phyloP scores from a whole-genome alignment of 495 filamentous ascomycete species.

The Penicillium crystallinum region DNA sequence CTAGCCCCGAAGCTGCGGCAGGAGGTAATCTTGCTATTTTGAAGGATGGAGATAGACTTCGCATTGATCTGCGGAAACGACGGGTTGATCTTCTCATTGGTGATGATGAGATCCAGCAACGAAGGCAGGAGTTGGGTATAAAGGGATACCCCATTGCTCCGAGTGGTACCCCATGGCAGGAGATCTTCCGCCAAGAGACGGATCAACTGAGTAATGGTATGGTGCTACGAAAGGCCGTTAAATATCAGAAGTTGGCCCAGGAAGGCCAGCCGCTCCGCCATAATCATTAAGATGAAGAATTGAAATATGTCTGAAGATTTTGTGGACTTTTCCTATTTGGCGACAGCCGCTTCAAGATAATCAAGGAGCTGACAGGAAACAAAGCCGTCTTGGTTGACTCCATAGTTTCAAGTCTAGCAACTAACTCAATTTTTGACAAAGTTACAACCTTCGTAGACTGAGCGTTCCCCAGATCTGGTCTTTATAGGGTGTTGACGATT shows the following conservation, averaged over 20 bases:
- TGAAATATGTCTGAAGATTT: too few species aligned
- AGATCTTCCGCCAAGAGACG: slow-evolving; percentile 47
- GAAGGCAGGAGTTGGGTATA: slow-evolving; percentile 48
- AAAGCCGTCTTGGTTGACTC: too few species aligned
- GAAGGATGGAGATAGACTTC: slow-evolving; percentile 49
- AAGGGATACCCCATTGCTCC: slow-evolving; percentile 23
- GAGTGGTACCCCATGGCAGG: slow-evolving; percentile 44
- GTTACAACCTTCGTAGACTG: too few species aligned
- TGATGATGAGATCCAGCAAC: slow-evolving; percentile 57
- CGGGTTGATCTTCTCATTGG: slow-evolving; percentile 49
- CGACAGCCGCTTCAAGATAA: too few species aligned
- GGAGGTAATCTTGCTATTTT: slow-evolving; percentile 54
- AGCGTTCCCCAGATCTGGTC: too few species aligned
- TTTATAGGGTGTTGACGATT: too few species aligned
- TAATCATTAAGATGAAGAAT: slow-evolving; percentile 42
- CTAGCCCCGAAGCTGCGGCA: slow-evolving; percentile 55
- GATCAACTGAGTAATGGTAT: slow-evolving; percentile 49
- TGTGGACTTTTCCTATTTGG: too few species aligned
- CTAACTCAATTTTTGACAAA: too few species aligned
- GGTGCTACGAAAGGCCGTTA: slow-evolving; percentile 46
- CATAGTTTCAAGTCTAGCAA: too few species aligned
- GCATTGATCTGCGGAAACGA: slow-evolving; percentile 51
- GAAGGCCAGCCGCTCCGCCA: slow-evolving; percentile 39
- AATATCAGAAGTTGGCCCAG: slow-evolving; percentile 51
- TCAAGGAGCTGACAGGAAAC: too few species aligned